Conservation (phyloP, 2,329 filamentous ascomycete species). For the Sporothrix brunneoviolacea region DNA sequence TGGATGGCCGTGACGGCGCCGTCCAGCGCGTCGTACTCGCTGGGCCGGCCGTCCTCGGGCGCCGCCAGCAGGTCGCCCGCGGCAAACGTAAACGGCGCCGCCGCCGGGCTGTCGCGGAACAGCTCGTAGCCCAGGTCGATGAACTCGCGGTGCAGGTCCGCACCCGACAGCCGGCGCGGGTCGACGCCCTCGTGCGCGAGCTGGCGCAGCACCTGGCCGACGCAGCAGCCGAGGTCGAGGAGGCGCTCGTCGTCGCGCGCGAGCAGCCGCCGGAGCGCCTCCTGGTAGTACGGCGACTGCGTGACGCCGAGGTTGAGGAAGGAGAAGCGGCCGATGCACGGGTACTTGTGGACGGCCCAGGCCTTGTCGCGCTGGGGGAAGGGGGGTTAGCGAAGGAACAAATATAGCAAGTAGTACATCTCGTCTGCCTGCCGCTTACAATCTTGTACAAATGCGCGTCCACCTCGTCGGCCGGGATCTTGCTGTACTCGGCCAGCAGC, state of each 20-base stretch:
- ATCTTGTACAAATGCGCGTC: constrained; percentile 18
- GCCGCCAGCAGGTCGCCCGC: constrained; percentile 22
- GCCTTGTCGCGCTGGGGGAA: constrained; percentile 32
- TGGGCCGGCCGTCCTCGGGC: constrained; percentile 13
- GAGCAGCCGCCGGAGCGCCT: constrained; percentile 24
- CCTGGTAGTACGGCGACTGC: constrained; percentile 23
- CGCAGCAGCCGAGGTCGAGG: constrained; percentile 37
- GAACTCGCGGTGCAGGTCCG: constrained; percentile 30
- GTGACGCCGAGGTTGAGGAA: constrained; percentile 30
- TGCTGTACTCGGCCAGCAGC: constrained; percentile 21
- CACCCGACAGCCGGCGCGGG: constrained; percentile 48
- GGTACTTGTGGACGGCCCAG: constrained; percentile 30
- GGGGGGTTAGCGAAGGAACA: no score
- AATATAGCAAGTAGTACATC: no score
- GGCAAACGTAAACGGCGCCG: constrained; percentile 17
- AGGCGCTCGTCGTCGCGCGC: constrained; percentile 10
- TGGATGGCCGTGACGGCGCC: constrained; percentile 24
- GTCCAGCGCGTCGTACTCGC: constrained; percentile 14
- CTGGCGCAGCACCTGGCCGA: constrained; percentile 44
- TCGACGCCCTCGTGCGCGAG: constrained; percentile 85
- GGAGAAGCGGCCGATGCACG: constrained; percentile 32
- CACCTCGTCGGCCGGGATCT: constrained; percentile 17
- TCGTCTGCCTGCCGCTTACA: no score
- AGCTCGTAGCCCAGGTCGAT: constrained; percentile 28
- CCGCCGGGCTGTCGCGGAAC: constrained; percentile 23